Conservation (phyloP, 2,329 filamentous ascomycete species). For the Aureobasidium sp. region DNA sequence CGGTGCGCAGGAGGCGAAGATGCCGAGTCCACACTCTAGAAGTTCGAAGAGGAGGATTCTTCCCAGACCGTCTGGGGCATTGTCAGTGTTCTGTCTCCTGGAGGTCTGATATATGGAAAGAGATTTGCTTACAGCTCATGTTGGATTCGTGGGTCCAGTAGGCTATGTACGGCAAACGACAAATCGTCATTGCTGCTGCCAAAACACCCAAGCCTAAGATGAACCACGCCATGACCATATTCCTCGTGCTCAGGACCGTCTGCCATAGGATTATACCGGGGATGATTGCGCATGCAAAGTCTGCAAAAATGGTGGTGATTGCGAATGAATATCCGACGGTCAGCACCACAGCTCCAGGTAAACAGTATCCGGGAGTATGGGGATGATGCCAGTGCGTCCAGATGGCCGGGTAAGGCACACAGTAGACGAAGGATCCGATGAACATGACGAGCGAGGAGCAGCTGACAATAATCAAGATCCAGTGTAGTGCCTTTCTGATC, state of each 20-base stretch:
- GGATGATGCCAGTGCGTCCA: slow-evolving; percentile 9
- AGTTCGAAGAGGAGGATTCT: slow-evolving; percentile 6
- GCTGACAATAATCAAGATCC: slow-evolving; percentile 2
- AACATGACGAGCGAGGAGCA: slow-evolving; percentile 5
- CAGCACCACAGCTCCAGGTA: slow-evolving; percentile 1
- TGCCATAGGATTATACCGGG: slow-evolving; percentile 6
- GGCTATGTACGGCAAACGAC: slow-evolving; percentile 4
- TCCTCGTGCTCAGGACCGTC: not conserved
- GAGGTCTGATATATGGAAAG: not conserved
- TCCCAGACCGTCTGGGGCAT: not conserved
- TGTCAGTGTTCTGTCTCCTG: not conserved
- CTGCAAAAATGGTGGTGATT: not conserved
- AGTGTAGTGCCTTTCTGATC: not conserved
- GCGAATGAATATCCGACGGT: slow-evolving; percentile 1
- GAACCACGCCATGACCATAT: not conserved
- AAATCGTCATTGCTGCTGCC: slow-evolving; percentile 1
- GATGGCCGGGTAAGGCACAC: slow-evolving; percentile 4
- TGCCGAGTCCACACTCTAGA: not conserved
- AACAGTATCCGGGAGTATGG: slow-evolving; percentile 2
- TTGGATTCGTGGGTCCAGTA: not conserved
- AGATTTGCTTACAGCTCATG: not conserved
- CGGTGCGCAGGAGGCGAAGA: slow-evolving; percentile 6
- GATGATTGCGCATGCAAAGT: not conserved
- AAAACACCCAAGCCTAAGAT: not conserved
- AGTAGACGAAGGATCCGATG: not conserved